Conservation (phyloP, 2,329 filamentous ascomycete species). For the Rhynchosporium graminicola region DNA sequence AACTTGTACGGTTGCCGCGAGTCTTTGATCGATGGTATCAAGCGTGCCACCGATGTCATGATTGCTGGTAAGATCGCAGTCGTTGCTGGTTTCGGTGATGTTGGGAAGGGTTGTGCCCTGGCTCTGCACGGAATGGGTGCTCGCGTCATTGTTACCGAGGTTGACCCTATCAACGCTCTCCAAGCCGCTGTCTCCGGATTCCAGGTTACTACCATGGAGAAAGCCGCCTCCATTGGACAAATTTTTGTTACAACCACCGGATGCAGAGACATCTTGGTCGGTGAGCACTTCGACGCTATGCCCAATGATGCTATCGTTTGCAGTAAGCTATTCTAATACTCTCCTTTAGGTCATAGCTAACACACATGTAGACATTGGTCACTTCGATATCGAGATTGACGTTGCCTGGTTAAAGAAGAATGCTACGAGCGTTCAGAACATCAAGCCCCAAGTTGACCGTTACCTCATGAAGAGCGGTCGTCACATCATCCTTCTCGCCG, state of each 20-base stretch:
- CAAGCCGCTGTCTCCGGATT: conserved; percentile 97
- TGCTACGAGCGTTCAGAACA: conserved; percentile 90
- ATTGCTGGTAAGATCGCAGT: conserved; percentile 98
- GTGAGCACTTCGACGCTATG: conserved; percentile 92
- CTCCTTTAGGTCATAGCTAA: conserved; percentile 23
- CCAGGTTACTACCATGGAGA: conserved; percentile 98
- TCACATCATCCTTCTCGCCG: conserved; percentile 97
- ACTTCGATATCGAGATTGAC: conserved; percentile 99
- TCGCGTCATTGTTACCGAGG: conserved; percentile 92
- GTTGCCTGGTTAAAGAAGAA: conserved; percentile 99
- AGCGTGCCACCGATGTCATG: conserved; percentile 99
- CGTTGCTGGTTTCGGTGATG: conserved; percentile 97
- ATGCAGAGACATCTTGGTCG: conserved; percentile 95
- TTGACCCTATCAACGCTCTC: conserved; percentile 99
- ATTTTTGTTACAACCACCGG: conserved; percentile 99
- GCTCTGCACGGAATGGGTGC: conserved; percentile 97
- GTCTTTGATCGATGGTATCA: conserved; percentile 98
- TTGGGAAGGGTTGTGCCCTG: conserved; percentile 97
- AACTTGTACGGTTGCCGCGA: conserved; percentile 99
- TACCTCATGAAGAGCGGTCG: conserved; percentile 91
- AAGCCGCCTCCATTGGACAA: conserved; percentile 84
- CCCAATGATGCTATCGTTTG: conserved; percentile 97
- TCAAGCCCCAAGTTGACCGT: conserved; percentile 99
- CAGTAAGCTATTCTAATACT: conserved; percentile 59
- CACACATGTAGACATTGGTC: conserved; percentile 74